Evolutionary conservation across 768 basidiomycete genomes (phyloP).

Genomic region (Baorangia bicolor): DNA sequence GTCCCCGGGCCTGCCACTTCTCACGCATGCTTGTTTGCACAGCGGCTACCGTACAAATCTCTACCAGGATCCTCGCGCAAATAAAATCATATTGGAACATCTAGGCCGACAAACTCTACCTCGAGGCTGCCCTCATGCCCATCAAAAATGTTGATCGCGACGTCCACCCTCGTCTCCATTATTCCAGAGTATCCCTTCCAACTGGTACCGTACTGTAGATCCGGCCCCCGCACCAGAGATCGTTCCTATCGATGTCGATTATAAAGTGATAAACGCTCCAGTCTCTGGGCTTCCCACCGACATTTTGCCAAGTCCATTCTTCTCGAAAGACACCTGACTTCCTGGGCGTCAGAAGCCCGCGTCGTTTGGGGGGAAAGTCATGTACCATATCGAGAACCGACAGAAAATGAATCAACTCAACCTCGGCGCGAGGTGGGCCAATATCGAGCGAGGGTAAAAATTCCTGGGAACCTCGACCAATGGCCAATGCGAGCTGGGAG

Average conservation of each 20-base stretch:
- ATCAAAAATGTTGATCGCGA: slow-evolving; percentile 15
- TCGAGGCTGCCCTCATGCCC: slow-evolving; percentile 25
- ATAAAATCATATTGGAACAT: not conserved
- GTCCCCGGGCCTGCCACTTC: slow-evolving; percentile 13
- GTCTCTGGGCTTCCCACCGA: not conserved
- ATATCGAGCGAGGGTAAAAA: not conserved
- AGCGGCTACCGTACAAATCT: not conserved
- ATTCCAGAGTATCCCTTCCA: not conserved
- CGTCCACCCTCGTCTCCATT: not conserved
- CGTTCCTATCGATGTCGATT: slow-evolving; percentile 27
- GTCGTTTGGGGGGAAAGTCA: not conserved
- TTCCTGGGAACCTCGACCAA: not conserved
- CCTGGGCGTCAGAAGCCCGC: slow-evolving; percentile 7
- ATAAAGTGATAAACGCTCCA: not conserved
- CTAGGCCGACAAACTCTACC: slow-evolving; percentile 5
- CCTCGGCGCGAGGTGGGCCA: not conserved
- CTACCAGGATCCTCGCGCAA: not conserved
- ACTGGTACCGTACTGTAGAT: no score
- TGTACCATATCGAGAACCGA: not conserved
- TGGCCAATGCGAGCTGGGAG: not conserved
- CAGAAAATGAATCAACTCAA: slow-evolving; percentile 3
- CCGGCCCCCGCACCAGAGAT: slow-evolving; percentile 5
- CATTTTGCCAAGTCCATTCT: not conserved
- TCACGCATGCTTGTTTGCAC: slow-evolving; percentile 17
- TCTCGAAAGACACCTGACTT: slow-evolving; percentile 3